Evolutionary conservation across 2,329 filamentous ascomycete species (phyloP), one percentile per base, ranked within the genome.

Genomic region (Emmonsia crescens): DNA sequence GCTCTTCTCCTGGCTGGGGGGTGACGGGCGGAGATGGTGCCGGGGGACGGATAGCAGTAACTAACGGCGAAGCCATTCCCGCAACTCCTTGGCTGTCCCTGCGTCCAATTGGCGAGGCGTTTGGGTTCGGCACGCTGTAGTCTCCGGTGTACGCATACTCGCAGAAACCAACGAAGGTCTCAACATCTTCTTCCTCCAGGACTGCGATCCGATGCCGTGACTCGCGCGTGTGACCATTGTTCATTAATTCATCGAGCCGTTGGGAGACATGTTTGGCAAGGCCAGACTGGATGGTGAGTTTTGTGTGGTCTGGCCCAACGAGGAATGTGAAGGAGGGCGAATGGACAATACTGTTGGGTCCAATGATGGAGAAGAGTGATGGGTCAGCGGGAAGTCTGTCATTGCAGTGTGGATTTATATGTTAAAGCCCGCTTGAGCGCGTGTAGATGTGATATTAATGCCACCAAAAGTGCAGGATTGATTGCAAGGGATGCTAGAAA

Each of bases 101-200:
- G 5, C 54, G 24, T n/a, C 24, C 59, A 40, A 56, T 56, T n/a
- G 27, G 40, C 9, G 64, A 36, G 65, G 64, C 36, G 19, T 57
- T 56, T 10, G 70, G 70, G 31, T 61, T 64, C 3, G 72, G 77
- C 33, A 75, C 73, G 12, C 66, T 72, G 63, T 80, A 81, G 59
- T 79, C 72, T 10, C 78, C 77, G 0, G 76, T 80, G 62, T 81
- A 82, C 14, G 78, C 77, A 71, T 77, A 81, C 64, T 81, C 75
- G 63, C 74, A 76, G 65, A 82, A 80, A 1, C 74, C 75, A 33
- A 77, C 70, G 62, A 82, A 81, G 1, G 78, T 80, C 52, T 77
- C 74, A 14, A 78, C 78, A 62, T 80, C 77, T 56, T 79, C 73
- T 4, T 80, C 76, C 58, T 79, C 76, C 62, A 79, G 65, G 21